phyloP scores from a whole-genome alignment of 192 early-diverging fungal species.

The Phlyctochytrium bullatum region DNA sequence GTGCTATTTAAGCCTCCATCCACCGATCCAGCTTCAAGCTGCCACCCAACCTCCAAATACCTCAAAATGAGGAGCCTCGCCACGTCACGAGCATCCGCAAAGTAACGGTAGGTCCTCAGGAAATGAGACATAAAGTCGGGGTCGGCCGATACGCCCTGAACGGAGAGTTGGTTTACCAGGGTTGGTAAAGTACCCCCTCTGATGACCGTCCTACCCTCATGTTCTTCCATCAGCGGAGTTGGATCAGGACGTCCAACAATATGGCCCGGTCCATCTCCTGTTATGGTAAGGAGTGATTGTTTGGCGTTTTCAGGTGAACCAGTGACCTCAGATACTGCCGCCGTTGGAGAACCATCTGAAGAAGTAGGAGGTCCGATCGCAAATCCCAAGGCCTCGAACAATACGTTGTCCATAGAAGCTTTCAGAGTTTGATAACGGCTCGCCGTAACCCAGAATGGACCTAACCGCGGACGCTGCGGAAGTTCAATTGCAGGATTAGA shows the following conservation, averaged over 20 bases:
- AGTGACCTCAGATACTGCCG: background rate
- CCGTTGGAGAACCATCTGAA: background rate
- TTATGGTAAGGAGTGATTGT: background rate
- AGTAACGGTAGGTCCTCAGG: slow-evolving; percentile 65
- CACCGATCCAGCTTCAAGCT: background rate
- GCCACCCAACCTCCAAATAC: slow-evolving; percentile 51
- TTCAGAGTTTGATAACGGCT: background rate
- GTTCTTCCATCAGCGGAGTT: slow-evolving; percentile 6
- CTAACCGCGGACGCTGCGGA: background rate
- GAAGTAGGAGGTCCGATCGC: background rate
- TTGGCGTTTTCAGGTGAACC: slow-evolving; percentile 1
- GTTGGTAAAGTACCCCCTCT: slow-evolving; percentile 17
- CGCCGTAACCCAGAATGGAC: slow-evolving; percentile 8
- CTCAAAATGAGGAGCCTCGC: slow-evolving; percentile 60
- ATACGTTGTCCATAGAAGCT: background rate
- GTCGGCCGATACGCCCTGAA: slow-evolving; percentile 36
- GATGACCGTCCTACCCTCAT: slow-evolving; percentile 15
- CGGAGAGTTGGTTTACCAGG: slow-evolving; percentile 30
- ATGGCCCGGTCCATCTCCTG: background rate
- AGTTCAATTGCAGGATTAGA: no score
- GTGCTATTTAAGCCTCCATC: background rate
- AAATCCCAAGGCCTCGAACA: slow-evolving; percentile 8
- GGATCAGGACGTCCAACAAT: background rate
- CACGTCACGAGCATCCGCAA: slow-evolving; percentile 62
- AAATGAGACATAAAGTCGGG: slow-evolving; percentile 61